Evolutionary conservation across 805 yeast species (phyloP).

Genomic region (Saccharomyces eubayanus): DNA sequence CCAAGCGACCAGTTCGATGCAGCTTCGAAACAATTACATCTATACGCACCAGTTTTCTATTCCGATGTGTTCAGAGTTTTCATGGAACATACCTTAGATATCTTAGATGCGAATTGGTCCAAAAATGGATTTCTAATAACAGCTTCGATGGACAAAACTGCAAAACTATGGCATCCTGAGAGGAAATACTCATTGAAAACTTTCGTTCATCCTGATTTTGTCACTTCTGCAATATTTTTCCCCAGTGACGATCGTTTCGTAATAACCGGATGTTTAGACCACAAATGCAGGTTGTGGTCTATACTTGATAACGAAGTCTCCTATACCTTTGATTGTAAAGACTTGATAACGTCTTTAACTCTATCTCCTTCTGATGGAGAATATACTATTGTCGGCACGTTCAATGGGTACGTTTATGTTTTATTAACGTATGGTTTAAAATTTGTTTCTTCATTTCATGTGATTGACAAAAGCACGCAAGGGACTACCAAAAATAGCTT

Average conservation of each 20-base stretch:
- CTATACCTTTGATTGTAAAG: slow-evolving; percentile 51
- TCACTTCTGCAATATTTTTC: slow-evolving; percentile 71
- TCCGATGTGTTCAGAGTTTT: slow-evolving; percentile 53
- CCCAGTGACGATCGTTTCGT: slow-evolving; percentile 84
- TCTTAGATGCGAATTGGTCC: slow-evolving; percentile 81
- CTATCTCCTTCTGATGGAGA: slow-evolving; percentile 59
- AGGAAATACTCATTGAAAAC: slow-evolving; percentile 52
- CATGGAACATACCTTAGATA: slow-evolving; percentile 59
- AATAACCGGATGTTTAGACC: slow-evolving; percentile 72
- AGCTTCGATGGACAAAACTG: slow-evolving; percentile 80
- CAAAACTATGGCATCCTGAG: slow-evolving; percentile 76
- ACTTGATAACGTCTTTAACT: slow-evolving; percentile 64
- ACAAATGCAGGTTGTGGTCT: slow-evolving; percentile 72
- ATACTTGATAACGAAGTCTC: slow-evolving; percentile 63
- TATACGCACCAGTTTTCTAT: slow-evolving; percentile 72
- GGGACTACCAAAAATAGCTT: slow-evolving; percentile 1
- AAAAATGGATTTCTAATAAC: slow-evolving; percentile 72
- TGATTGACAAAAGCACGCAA: slow-evolving; percentile 34
- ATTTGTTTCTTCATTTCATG: slow-evolving; percentile 36
- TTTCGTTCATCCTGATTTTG: slow-evolving; percentile 72
- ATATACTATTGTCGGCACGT: slow-evolving; percentile 62
- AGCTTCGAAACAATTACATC: slow-evolving; percentile 2
- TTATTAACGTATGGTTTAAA: slow-evolving; percentile 58
- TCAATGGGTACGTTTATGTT: slow-evolving; percentile 57
- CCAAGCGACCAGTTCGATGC: neutral